Evolutionary conservation across 306 rosid genomes (phyloP).

Genomic region (Cicer chorassanicum): DNA sequence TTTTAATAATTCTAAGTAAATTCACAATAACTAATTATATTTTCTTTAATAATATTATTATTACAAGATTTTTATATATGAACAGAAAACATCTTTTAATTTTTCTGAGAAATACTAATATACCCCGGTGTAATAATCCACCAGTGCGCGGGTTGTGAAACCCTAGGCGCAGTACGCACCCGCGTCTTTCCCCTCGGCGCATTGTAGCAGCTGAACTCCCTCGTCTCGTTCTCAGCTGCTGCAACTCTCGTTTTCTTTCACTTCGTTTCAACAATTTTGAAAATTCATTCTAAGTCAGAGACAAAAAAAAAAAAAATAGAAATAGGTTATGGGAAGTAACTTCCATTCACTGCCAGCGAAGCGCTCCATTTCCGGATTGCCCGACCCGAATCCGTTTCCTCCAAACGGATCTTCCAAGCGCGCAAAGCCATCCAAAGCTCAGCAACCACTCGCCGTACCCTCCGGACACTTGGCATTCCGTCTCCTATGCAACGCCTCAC

Average conservation of each 20-base stretch:
- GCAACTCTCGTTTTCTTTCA: not conserved
- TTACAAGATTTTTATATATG: too few relatives aligned
- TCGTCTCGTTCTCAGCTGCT: not conserved
- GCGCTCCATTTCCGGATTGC: slow-evolving; percentile 59
- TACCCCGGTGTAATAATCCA: not conserved
- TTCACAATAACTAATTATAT: too few relatives aligned
- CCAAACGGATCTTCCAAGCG: slow-evolving; percentile 72
- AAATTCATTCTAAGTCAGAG: too few relatives aligned
- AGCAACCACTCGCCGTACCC: slow-evolving; percentile 57
- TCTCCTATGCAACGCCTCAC: slow-evolving; percentile 82
- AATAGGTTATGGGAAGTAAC: slow-evolving; percentile 69
- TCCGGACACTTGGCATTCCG: slow-evolving; percentile 82
- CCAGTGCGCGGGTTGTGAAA: slow-evolving; percentile 38
- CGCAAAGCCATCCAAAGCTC: slow-evolving; percentile 60
- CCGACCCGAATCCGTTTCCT: slow-evolving; percentile 50
- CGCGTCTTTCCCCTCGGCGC: slow-evolving; percentile 29
- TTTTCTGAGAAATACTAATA: too few relatives aligned
- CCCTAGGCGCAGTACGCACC: slow-evolving; percentile 43
- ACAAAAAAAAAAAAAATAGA: too few relatives aligned
- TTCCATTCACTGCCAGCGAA: slow-evolving; percentile 70
- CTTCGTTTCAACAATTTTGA: not conserved
- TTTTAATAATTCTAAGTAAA: too few relatives aligned
- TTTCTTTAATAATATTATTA: too few relatives aligned
- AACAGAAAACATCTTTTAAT: too few relatives aligned
- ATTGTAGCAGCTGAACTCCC: slow-evolving; percentile 28